phyloP scores from a whole-genome alignment of 2,329 filamentous ascomycete genomes.

The Chrysosporium queenslandicum region DNA sequence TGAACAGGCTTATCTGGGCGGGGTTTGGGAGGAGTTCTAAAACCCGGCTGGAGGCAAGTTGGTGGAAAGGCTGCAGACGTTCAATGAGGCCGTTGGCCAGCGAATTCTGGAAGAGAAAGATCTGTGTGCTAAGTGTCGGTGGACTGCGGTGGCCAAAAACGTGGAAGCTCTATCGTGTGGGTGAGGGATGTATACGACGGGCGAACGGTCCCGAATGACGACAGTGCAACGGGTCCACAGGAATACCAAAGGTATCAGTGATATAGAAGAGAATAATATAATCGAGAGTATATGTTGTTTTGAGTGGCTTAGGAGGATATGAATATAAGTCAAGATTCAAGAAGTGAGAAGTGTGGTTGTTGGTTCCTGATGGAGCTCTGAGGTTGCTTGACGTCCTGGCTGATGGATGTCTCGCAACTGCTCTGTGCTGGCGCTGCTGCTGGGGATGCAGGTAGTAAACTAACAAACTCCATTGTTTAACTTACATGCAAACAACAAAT shows the following conservation, averaged over 20 bases:
- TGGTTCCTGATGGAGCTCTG: slow-evolving; percentile 1
- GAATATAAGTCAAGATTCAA: neutral
- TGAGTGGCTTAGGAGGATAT: neutral
- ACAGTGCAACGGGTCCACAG: too few species aligned
- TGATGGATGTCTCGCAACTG: slow-evolving; percentile 2
- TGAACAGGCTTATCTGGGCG: slow-evolving; percentile 29
- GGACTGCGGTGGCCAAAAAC: neutral
- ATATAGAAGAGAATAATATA: neutral
- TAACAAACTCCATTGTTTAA: neutral
- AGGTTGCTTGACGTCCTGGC: neutral
- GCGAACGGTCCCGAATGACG: slow-evolving; percentile 1
- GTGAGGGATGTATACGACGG: neutral
- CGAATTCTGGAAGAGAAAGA: neutral
- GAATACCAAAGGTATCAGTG: neutral
- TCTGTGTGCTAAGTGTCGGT: neutral
- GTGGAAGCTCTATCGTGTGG: neutral
- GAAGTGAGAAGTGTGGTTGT: neutral
- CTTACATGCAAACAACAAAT: neutral
- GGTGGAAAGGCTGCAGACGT: neutral
- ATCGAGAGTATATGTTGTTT: neutral
- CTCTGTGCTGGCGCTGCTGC: slow-evolving; percentile 8
- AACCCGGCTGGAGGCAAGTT: neutral
- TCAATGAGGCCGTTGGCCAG: neutral
- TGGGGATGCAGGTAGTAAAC: slow-evolving; percentile 1
- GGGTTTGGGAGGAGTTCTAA: neutral